Conservation (phyloP, 495 filamentous ascomycete species). For the Aspergillus mulundensis region DNA sequence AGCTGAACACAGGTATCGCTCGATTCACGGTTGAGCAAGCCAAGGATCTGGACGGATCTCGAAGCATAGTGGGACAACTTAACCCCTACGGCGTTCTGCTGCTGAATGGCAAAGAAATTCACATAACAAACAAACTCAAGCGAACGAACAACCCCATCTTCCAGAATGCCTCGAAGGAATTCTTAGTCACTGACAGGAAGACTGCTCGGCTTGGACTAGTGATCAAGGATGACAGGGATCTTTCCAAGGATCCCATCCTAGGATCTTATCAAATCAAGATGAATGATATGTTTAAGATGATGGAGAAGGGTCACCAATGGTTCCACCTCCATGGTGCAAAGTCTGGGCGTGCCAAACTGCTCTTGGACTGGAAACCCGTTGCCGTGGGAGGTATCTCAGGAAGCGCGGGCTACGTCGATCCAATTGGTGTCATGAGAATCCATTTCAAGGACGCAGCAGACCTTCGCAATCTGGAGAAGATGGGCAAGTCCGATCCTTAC, state of each 20-base stretch:
- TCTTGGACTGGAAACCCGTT: conserved; percentile 91
- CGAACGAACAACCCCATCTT: conserved; percentile 95
- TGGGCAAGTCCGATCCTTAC: conserved; percentile 97
- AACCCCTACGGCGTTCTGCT: conserved; percentile 86
- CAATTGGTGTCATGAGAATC: conserved; percentile 89
- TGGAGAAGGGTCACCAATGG: conserved; percentile 93
- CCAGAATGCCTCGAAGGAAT: conserved; percentile 83
- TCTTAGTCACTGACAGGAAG: conserved; percentile 90
- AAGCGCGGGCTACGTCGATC: conserved; percentile 84
- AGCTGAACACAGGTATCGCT: conserved; percentile 87
- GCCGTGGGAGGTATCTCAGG: conserved; percentile 71
- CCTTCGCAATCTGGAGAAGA: conserved; percentile 86
- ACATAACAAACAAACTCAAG: conserved; percentile 82
- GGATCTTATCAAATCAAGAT: conserved; percentile 93
- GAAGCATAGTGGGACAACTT: conserved; percentile 82
- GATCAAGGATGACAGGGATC: conserved; percentile 90
- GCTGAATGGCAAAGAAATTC: conserved; percentile 85
- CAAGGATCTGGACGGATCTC: conserved; percentile 88
- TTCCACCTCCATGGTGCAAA: conserved; percentile 81
- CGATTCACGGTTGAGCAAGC: conserved; percentile 91
- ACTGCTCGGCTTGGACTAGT: conserved; percentile 81
- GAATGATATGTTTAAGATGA: conserved; percentile 85
- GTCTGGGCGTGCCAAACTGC: conserved; percentile 82
- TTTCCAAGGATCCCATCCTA: conserved; percentile 76
- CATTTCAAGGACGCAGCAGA: conserved; percentile 81